Conservation (phyloP, 768 basidiomycete genomes). For the Amanita brunnescens region DNA sequence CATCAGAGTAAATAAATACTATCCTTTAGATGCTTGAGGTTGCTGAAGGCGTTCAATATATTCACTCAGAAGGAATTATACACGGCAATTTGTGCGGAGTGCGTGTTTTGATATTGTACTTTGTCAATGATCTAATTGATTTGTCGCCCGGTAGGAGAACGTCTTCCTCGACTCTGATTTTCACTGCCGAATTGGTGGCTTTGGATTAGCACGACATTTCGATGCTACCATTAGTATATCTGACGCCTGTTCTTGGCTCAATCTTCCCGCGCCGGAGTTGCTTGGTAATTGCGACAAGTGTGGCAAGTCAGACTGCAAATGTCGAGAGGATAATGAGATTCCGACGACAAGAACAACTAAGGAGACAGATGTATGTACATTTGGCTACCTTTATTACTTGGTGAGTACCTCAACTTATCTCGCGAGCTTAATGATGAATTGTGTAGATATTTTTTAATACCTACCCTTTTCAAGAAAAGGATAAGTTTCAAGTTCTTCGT, state of each 20-base stretch:
- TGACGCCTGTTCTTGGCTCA: neutral
- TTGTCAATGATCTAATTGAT: neutral
- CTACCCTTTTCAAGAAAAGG: neutral
- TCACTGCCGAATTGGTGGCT: neutral
- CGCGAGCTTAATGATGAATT: neutral
- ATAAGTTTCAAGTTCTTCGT: neutral
- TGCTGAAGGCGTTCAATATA: neutral
- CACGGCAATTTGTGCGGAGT: constrained; percentile 2
- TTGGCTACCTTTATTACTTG: constrained; percentile 1
- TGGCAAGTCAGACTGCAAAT: neutral
- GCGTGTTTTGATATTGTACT: neutral
- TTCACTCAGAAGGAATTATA: constrained; percentile 3
- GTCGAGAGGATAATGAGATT: neutral
- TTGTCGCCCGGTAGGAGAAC: neutral
- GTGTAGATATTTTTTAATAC: neutral
- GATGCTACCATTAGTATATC: neutral
- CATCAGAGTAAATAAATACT: too few relatives aligned
- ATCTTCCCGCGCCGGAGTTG: constrained; percentile 1
- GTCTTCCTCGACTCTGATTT: neutral
- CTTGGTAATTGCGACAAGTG: neutral
- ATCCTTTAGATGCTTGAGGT: neutral
- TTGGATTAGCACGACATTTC: constrained; percentile 1
- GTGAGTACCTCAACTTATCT: neutral
- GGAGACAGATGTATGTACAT: neutral
- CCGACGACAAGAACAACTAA: neutral